Conservation (phyloP, 192 early-diverging fungal species). For the Neocallimastix lanati region DNA sequence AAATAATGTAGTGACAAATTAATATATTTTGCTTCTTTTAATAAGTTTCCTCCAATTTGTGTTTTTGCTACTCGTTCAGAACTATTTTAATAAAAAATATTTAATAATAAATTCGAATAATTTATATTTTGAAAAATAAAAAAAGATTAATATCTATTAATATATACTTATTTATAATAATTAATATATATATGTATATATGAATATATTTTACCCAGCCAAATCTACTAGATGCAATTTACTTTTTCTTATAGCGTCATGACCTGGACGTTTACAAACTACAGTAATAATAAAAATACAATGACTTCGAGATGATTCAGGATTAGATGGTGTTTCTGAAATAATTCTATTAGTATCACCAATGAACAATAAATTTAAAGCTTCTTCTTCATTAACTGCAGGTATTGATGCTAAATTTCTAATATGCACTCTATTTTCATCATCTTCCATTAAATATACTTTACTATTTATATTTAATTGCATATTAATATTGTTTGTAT, state of each 20-base stretch:
- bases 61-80: constrained; percentile 35
- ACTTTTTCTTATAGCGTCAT: constrained; percentile 20
- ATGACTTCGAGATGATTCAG: constrained; percentile 38
- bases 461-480: constrained; percentile 11
- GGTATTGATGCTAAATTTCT: constrained; percentile 24
- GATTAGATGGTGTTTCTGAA: constrained; percentile 46
- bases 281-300: constrained; percentile 38
- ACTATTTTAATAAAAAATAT: no score
- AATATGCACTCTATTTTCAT: constrained; percentile 24
- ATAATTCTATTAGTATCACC: constrained; percentile 43
- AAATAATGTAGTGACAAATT: constrained; percentile 43
- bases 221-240: constrained; percentile 49
- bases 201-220: constrained; percentile 21
- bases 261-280: constrained; percentile 13
- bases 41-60: constrained; percentile 30
- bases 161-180: no score
- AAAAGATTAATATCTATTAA: no score
- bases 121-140: no score
- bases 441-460: constrained; percentile 26
- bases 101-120: no score
- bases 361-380: constrained; percentile 38
- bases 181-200: not conserved
- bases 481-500: not conserved
- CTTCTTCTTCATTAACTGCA: constrained; percentile 28
- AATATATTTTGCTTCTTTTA: constrained; percentile 38